Evolutionary conservation across 2,329 filamentous ascomycete genomes (phyloP), one percentile per base, ranked within the genome.

Genomic region (Pseudocercospora cruenta): DNA sequence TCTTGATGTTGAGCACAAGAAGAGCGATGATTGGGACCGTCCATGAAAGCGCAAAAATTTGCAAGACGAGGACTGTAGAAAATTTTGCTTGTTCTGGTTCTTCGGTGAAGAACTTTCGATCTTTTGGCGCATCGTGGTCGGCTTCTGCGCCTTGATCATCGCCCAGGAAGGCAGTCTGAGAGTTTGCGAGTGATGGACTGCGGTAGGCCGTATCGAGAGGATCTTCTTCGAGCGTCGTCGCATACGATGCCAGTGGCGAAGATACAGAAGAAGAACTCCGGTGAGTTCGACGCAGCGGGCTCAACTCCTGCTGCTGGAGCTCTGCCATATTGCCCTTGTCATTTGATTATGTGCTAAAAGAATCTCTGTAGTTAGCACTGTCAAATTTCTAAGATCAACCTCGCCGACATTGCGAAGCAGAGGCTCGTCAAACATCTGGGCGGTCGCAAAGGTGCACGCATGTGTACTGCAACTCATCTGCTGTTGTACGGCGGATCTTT

Each of bases 31-130:
- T 71, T 1, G 76, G 75, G 10, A 67, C 70, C 3, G 75, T 43
- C 75, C 75, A 78, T 9, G 73, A 62, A n/a, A 77, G 59, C 5
- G 66, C 63, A 31, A 74, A 66, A 8, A 69, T 54, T 51, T 74
- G 71, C 12, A 65, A 31, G 3, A 65, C 12, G 3, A 69, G 21
- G 1, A 69, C 3, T 10, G 62, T 70, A 4, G 53, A 19, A 6
- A 19, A 31, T 1, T 26, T 19, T 16, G 26, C 53, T 33, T 55
- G 22, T 31, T 55, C 53, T 16, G 53, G 53, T 12, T 33, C 53
- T 33, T 55, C 53, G 6, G 53, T 14, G 47, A 7, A 5, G 21
- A 22, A 51, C 21, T 21, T 51, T 12, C 9, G 47, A 14, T 51
- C 4, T 21, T 26, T 51, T 14, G 22, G 19, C 47, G 22, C 9